Conservation (phyloP, 2,329 filamentous ascomycete genomes). For the Aspergillus unguis region DNA sequence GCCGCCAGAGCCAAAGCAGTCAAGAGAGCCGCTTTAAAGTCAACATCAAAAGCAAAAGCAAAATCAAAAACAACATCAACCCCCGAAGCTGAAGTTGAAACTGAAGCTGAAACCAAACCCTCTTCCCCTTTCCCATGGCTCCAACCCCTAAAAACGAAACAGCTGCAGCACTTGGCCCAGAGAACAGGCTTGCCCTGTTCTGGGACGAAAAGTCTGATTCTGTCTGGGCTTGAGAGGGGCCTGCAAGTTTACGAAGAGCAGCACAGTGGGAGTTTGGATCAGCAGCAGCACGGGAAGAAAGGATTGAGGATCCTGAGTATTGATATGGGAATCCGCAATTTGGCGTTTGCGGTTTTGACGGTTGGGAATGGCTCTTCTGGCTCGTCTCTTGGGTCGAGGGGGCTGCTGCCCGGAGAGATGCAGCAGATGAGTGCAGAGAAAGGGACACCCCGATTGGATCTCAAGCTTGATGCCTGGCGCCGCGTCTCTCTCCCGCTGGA, state of each 20-base stretch:
- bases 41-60: too few relatives aligned
- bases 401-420: not conserved
- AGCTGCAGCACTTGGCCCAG: slow-evolving; percentile 59
- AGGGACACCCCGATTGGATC: too few relatives aligned
- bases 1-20: not conserved
- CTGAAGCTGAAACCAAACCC: not conserved
- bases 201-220: slow-evolving; percentile 58
- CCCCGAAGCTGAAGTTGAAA: too few relatives aligned
- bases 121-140: slow-evolving; percentile 28
- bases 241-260: slow-evolving; percentile 8
- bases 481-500: slow-evolving; percentile 23
- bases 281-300: not conserved
- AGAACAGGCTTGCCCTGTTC: slow-evolving; percentile 58
- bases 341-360: slow-evolving; percentile 66
- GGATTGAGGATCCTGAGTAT: slow-evolving; percentile 65
- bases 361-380: not conserved
- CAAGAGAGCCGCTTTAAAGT: not conserved
- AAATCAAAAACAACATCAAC: too few relatives aligned
- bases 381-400: not conserved
- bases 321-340: slow-evolving; percentile 79
- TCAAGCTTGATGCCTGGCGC: slow-evolving; percentile 40
- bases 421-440: not conserved
- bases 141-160: slow-evolving; percentile 46
- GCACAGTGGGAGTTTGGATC: not conserved
- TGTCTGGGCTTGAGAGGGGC: slow-evolving; percentile 46